A percentile compares a stretch with the other conserved stretches of the same genome.
phyloP scores from a whole-genome alignment of 2,329 filamentous ascomycete genomes.

The Nothophaeocryptopus gaeumannii region DNA sequence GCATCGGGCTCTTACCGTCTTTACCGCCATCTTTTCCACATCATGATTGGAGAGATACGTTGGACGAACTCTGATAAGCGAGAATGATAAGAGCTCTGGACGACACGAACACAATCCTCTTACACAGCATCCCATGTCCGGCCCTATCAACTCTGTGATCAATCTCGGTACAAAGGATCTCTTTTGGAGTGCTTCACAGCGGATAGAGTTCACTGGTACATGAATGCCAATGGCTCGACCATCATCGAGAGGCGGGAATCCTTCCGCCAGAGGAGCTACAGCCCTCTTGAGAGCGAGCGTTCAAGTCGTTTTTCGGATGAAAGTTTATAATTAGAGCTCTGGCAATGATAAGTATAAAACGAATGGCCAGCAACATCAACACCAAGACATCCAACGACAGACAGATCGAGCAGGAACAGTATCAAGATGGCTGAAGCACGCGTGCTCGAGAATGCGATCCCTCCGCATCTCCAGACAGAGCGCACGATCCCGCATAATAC shows the following conservation, averaged over 20 bases:
- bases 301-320: too few species aligned
- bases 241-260: constrained; percentile 7
- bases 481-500: constrained; percentile 23
- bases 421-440: constrained; percentile 16
- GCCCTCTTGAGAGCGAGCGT: too few species aligned
- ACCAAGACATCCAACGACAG: neutral
- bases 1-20: constrained; percentile 1
- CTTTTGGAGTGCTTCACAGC: neutral
- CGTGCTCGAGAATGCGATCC: constrained; percentile 23
- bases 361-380: too few species aligned
- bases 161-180: too few species aligned
- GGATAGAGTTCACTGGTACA: constrained; percentile 8
- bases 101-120: neutral
- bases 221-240: neutral
- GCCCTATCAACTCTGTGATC: too few species aligned
- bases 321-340: too few species aligned
- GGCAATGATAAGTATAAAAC: constrained; percentile 6
- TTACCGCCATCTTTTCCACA: neutral
- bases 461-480: constrained; percentile 18
- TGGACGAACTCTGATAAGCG: constrained; percentile 1
- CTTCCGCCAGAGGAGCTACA: neutral
- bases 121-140: too few species aligned
- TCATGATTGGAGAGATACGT: neutral
- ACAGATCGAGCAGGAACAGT: neutral
- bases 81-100: constrained; percentile 2